phyloP scores from a whole-genome alignment of 768 basidiomycete genomes.

The Suillus fuscotomentosus region DNA sequence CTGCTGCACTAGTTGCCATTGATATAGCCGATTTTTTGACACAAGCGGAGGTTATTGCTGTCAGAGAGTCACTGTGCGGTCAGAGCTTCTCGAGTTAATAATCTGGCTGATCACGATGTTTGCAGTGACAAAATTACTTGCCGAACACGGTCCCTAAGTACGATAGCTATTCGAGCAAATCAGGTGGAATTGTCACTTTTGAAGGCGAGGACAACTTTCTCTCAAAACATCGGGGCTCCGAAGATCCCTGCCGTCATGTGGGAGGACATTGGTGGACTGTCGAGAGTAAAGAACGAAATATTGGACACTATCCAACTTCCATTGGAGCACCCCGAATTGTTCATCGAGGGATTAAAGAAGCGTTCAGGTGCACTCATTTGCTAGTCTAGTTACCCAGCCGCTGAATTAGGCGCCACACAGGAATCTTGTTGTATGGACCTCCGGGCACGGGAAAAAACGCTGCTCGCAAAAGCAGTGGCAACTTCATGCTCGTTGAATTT shows the following conservation, averaged over 20 bases:
- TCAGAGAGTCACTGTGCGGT: conserved; percentile 15
- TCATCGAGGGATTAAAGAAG: conserved; percentile 90
- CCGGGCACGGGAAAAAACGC: conserved; percentile 96
- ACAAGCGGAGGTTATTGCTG: conserved; percentile 54
- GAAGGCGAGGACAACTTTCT: conserved; percentile 73
- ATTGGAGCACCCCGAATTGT: conserved; percentile 85
- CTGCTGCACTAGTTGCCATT: conserved; percentile 83
- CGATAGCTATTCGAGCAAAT: conserved; percentile 26
- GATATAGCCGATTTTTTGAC: conserved; percentile 74
- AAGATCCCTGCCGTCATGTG: conserved; percentile 94
- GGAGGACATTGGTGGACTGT: conserved; percentile 96
- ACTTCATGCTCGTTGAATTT: conserved; percentile 95
- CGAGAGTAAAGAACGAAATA: conserved; percentile 85
- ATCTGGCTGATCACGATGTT: background rate
- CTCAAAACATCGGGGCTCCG: conserved; percentile 94
- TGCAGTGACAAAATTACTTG: background rate
- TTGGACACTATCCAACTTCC: conserved; percentile 95
- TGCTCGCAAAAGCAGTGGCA: conserved; percentile 94
- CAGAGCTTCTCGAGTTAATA: background rate
- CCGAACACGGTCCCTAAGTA: background rate
- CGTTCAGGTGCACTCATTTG: conserved; percentile 65
- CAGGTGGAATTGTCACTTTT: conserved; percentile 77
- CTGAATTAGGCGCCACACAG: conserved; percentile 35
- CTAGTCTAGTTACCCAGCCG: background rate
- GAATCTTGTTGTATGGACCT: conserved; percentile 90